Percentiles rank a stretch among this genome's conserved stretches.
Evolutionary conservation across 2,329 filamentous ascomycete genomes (phyloP).

Genomic region (Aureobasidium sp.): DNA sequence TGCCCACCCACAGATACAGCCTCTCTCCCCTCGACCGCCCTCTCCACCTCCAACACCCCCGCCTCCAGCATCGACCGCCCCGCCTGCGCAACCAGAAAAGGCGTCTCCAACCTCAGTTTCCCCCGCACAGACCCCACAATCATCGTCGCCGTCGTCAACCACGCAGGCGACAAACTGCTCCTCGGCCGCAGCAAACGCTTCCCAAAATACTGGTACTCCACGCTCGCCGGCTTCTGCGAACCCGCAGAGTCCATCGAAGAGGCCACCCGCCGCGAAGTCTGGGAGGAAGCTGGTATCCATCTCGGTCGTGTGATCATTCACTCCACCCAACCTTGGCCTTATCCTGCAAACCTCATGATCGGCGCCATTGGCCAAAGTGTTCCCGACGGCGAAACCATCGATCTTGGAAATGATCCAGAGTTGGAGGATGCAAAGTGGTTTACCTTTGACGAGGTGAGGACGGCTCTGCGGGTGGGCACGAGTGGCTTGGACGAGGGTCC

Average conservation of each 20-base stretch:
- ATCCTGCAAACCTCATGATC: conserved; percentile 46
- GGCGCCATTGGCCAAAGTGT: conserved; percentile 76
- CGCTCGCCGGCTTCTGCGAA: conserved; percentile 55
- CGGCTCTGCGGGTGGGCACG: conserved; percentile 61
- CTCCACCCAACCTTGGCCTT: conserved; percentile 46
- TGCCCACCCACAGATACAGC: conserved; percentile 64
- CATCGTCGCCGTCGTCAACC: conserved; percentile 85
- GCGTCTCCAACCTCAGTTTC: conserved; percentile 84
- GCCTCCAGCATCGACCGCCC: conserved; percentile 36
- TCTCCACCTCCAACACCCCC: conserved; percentile 25
- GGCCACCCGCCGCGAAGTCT: conserved; percentile 43
- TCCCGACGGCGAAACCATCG: conserved; percentile 67
- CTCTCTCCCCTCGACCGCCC: conserved; percentile 32
- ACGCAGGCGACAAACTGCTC: conserved; percentile 67
- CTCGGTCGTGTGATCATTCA: conserved; percentile 44
- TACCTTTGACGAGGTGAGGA: conserved; percentile 66
- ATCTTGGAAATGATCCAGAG: conserved; percentile 82
- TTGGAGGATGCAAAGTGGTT: conserved; percentile 89
- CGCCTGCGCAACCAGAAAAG: conserved; percentile 72
- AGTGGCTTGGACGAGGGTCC: conserved; percentile 58
- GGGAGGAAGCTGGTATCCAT: conserved; percentile 42
- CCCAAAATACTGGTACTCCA: conserved; percentile 79
- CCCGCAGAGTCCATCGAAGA: conserved; percentile 45
- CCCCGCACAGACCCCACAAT: conserved; percentile 90
- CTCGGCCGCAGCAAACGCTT: conserved; percentile 80